These are phyloP conservation scores for Trichoderma polysporum DNA, from an alignment of 2,329 filamentous ascomycete species.

Conservation along the genomic window DNA sequence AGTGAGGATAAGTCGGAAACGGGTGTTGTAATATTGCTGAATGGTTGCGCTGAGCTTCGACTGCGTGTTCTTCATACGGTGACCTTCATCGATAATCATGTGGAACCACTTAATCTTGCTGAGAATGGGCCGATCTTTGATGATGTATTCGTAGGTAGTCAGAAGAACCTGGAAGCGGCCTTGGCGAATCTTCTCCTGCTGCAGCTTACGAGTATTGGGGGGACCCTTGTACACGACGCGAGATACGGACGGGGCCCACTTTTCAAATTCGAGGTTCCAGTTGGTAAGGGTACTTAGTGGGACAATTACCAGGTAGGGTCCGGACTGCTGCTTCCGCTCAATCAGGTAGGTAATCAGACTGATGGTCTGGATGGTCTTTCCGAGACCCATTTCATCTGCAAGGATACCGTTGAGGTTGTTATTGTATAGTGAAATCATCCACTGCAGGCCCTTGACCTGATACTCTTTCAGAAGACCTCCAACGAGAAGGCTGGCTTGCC, in stretches of 20 bases:
- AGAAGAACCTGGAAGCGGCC: slow-evolving; percentile 94
- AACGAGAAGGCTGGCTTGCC: slow-evolving; percentile 81
- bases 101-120: slow-evolving; percentile 99
- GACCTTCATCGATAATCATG: slow-evolving; percentile 99
- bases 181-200: slow-evolving; percentile 91
- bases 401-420: slow-evolving; percentile 99
- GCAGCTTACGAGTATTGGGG: slow-evolving; percentile 80
- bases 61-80: slow-evolving; percentile 98
- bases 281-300: slow-evolving; percentile 96
- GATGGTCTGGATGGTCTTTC: slow-evolving; percentile 99
- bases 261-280: slow-evolving; percentile 98
- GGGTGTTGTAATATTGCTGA: slow-evolving; percentile 89
- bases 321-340: slow-evolving; percentile 87
- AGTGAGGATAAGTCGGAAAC: slow-evolving; percentile 94
- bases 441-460: slow-evolving; percentile 96
- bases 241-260: slow-evolving; percentile 87
- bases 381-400: slow-evolving; percentile 98
- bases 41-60: slow-evolving; percentile 96
- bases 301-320: slow-evolving; percentile 94
- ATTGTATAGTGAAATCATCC: slow-evolving; percentile 99
- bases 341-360: slow-evolving; percentile 96
- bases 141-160: slow-evolving; percentile 99
- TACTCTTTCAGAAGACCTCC: slow-evolving; percentile 96
- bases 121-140: slow-evolving; percentile 92
- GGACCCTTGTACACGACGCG: slow-evolving; percentile 97